Base-by-base conservation (phyloP, 805 yeast genomes). In the Kluyveromyces starmeri region DNA sequence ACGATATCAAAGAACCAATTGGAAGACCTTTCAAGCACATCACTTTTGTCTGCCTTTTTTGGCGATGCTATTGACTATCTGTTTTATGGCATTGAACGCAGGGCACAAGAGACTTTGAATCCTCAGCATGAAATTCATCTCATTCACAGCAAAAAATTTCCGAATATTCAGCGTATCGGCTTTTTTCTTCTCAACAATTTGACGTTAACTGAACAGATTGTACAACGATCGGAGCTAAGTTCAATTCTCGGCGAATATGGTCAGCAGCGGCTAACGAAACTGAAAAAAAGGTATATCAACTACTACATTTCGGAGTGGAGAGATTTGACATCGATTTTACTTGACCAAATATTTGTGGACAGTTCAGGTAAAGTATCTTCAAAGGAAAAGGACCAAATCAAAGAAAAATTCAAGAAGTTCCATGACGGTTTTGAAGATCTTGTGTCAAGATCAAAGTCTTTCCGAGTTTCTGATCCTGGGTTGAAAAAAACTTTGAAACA, bases 381-480 rank as follows among this genome's bases (percentile, higher is more conserved):
- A n/a, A 81, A 83, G 45, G 95, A 85, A 44, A 73, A 75, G 42
- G 95, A 85, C 35, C 73, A 67, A 32, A 73, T 85, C 37, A 92
- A 89, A 50, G 96, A 92, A 41, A 75, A 83, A 50, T 85, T 84
- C 61, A 73, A 72, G 43, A 78, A 71, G 39, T 92, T 89, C 62
- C 89, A 88, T 53, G 73, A 73, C 19, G 79, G 78, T 28, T 83
- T 92, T 52, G 97, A 92, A 35, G 83, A 74, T 21, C 72, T 88
- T 21, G 70, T 80, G 16, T 68, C 68, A 20, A 75, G 70, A 37
- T 83, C 82, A 51, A 78, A 75, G 47, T 67, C 68, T 32, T 79
- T 75, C 53, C 72, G 71, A 38, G 68, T 85, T 29, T 71, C 77
- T 7, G 94, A 85, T 51, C 67, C 73, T 4, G 69, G 68, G 26